Evolutionary conservation across 306 rosid species (phyloP).

Genomic region (Prinsepia uniflora): DNA sequence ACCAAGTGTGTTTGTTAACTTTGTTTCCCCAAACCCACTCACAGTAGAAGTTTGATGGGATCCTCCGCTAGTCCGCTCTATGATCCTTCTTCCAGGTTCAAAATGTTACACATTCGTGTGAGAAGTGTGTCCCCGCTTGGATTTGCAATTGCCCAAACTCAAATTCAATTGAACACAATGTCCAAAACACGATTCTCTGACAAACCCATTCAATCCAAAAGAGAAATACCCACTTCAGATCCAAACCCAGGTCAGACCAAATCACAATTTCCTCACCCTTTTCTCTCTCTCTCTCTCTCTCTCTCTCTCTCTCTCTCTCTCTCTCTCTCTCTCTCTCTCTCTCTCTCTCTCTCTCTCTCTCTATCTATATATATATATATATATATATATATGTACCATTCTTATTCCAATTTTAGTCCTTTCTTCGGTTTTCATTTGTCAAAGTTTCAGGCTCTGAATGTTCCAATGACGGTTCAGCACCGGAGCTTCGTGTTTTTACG

Average conservation of each 20-base stretch:
- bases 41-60: too few species aligned
- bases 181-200: conserved; percentile 2
- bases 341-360: too few species aligned
- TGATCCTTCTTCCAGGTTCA: background rate
- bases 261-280: background rate
- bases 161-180: conserved; percentile 1
- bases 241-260: conserved; percentile 12
- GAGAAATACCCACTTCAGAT: background rate
- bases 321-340: too few species aligned
- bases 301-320: too few species aligned
- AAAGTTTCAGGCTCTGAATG: conserved; percentile 28
- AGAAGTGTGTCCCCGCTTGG: background rate
- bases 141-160: background rate
- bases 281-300: too few species aligned
- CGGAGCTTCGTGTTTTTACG: conserved; percentile 57
- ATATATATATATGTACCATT: background rate
- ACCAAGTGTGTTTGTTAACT: too few species aligned
- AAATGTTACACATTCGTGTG: conserved; percentile 10
- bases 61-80: background rate
- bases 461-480: conserved; percentile 32
- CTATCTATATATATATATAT: too few species aligned
- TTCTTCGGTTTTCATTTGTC: background rate
- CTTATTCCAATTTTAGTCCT: background rate
- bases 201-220: background rate
- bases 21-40: too few species aligned